Percentiles rank a stretch among this genome's conserved stretches.
Evolutionary conservation across 2,329 filamentous ascomycete genomes (phyloP).

Genomic region (Sporothrix humicola): DNA sequence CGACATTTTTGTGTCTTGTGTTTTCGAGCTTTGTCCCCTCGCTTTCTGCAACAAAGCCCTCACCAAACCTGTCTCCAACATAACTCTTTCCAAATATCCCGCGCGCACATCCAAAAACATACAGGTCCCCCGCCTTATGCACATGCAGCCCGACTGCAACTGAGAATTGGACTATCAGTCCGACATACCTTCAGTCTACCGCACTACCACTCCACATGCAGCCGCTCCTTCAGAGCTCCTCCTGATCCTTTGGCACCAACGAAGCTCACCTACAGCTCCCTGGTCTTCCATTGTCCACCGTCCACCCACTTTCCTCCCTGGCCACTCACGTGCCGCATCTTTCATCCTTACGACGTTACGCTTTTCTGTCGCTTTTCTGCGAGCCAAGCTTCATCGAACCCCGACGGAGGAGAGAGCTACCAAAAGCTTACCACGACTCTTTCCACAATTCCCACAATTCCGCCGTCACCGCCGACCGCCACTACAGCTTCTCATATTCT

Average conservation of each 20-base stretch:
- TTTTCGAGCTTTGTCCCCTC: background rate
- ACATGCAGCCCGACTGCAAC: slow-evolving; percentile 17
- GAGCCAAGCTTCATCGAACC: background rate
- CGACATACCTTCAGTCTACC: too few relatives aligned
- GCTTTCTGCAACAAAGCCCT: background rate
- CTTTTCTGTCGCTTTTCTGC: background rate
- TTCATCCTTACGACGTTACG: background rate
- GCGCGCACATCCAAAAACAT: background rate
- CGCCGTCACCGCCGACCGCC: background rate
- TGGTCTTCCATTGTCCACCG: background rate
- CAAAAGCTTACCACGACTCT: background rate
- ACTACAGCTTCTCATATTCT: background rate
- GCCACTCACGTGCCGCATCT: background rate
- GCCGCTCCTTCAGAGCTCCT: background rate
- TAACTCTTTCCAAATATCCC: background rate
- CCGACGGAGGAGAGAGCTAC: slow-evolving; percentile 1
- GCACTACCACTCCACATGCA: background rate
- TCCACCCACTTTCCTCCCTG: background rate
- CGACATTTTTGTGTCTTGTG: background rate
- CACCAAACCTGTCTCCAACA: background rate
- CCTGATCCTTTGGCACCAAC: background rate
- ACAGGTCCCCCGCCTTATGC: background rate
- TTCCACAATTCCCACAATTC: background rate
- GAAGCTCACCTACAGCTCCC: background rate
- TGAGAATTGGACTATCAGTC: background rate